Base-by-base conservation (phyloP, 2,329 filamentous ascomycete species). In the Monosporascus sp. region DNA sequence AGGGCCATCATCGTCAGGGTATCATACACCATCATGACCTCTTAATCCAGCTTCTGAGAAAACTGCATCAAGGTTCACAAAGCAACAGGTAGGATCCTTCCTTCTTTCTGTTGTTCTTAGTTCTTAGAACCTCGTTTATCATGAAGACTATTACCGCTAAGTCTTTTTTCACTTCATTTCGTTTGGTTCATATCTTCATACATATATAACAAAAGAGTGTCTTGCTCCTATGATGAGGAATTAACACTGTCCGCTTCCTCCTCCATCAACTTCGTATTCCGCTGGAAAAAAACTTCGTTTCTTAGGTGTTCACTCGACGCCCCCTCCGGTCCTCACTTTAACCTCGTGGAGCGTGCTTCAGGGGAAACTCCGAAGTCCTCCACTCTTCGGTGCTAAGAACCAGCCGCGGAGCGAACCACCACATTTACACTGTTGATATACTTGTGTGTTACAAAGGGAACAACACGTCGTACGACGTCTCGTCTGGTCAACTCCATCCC, bases 381-480 rank as follows among this genome's bases (percentile, higher is more conserved):
- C 80, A 84, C 81, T 84, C 82, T 78, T 85, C 79, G 83, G 83
- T 86, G 82, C 79, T 81, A 74, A 84, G 77, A 73, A 75, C 76
- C 72, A 77, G 76, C 70, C 75, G 81, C 82, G 82, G 82, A 85
- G 82, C 78, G 72, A 77, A 78, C 76, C 77, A 78, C 75, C 78
- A 70, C 72, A 70, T 73, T 70, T 76, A 76, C 62, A 61, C 60
- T 61, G 63, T 65, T 66, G 64, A 67, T 70, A 72, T 73, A 68
- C 70, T 69, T 63, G 72, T 68, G 69, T 72, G 69, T 69, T 76
- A 79, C 75, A 80, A 77, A 79, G 68, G 70, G 75, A 72, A 79
- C 59, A 70, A 66, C 61, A 70, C 55, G 49, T 56, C 51, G 68
- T 63, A 65, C 67, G 60, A 62, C 61, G 54, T 55, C 49, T 60